Evolutionary conservation across 1,284 basidiomycete species (phyloP).

Genomic region (Apiotrichum akiyoshidainum): DNA sequence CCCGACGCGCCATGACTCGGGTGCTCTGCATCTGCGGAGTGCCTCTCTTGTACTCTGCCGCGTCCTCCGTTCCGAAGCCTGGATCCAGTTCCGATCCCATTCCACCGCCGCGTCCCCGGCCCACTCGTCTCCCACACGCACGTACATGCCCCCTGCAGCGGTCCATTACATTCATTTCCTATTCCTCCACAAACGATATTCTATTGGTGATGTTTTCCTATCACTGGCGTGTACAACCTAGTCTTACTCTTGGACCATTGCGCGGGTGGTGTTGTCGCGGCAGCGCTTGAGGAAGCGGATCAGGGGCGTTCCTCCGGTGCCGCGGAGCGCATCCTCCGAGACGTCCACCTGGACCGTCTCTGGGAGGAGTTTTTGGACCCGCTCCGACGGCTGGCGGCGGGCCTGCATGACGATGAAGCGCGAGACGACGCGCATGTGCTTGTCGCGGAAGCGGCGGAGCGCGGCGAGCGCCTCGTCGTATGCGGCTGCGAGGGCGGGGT

Average conservation of each 20-base stretch:
- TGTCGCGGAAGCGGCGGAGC: conserved; percentile 77
- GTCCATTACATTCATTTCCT: no score
- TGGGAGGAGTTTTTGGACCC: conserved; percentile 31
- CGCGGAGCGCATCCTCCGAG: conserved; percentile 58
- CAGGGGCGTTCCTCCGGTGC: conserved; percentile 82
- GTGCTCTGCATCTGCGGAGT: no score
- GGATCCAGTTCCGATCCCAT: no score
- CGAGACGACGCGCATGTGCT: conserved; percentile 81
- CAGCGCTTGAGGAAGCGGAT: conserved; percentile 77
- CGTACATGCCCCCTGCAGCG: no score
- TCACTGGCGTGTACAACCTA: neutral
- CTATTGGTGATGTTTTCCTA: no score
- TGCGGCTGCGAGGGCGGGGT: conserved; percentile 56
- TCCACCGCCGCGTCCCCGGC: no score
- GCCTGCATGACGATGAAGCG: conserved; percentile 74
- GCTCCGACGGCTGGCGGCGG: conserved; percentile 47
- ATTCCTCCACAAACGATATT: no score
- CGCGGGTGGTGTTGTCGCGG: conserved; percentile 70
- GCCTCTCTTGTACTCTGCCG: no score
- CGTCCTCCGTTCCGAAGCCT: no score
- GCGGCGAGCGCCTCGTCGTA: conserved; percentile 72
- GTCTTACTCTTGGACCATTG: conserved; percentile 48
- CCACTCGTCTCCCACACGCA: no score
- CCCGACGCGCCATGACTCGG: no score
- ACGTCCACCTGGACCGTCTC: conserved; percentile 13